Evolutionary conservation across 805 yeast genomes (phyloP), one percentile per base, ranked within the genome.

Genomic region (Komagataella pseudopastoris): DNA sequence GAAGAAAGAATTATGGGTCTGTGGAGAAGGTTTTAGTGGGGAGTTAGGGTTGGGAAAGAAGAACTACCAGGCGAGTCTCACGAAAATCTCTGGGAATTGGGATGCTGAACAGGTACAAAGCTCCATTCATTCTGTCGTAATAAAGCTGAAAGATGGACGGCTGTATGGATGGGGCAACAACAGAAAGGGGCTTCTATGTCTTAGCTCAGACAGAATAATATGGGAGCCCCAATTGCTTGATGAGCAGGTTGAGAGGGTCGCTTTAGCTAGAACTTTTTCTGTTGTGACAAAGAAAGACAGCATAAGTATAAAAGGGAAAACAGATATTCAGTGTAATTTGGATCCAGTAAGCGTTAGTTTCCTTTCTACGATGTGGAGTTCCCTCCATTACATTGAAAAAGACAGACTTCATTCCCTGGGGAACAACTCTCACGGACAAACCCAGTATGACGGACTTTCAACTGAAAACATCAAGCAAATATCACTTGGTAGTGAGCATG

Each of bases 401-500:
- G 53, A 56, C n/a, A 18, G 46, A 1, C 56, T 81, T 1, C 20
- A 54, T 5, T 81, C 93, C 0, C 56, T 70, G 51, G 98, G 98
- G 0, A 88, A 87, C 64, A 79, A 85, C 60, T 75, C 83, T 14
- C 93, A 86, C 60, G 83, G 83, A 3, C 98, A 91, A 64, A 54
- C 74, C 14, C 71, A 70, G 8, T 64, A 68, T 6, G 46, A 6
- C 45, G 54, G 36, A 22, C n/a, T 18, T 14, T 49, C 18, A 10
- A 10, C 24, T 2, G 39, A 30, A 10, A 30, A 30, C 14, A 54
- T 61, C 36, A 49, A 53, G 22, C 43, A 53, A 6, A 69, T 71
- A 51, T 69, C 71, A 1, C 73, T 78, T 5, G 99, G 99, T 0
- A 87, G 96, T 63, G 98, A 91, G 61, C 99, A 91, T 64, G 95